Evolutionary conservation across 225 moss, liverwort and hornwort genomes (phyloP).

Genomic region (Takakia lepidozioides): DNA sequence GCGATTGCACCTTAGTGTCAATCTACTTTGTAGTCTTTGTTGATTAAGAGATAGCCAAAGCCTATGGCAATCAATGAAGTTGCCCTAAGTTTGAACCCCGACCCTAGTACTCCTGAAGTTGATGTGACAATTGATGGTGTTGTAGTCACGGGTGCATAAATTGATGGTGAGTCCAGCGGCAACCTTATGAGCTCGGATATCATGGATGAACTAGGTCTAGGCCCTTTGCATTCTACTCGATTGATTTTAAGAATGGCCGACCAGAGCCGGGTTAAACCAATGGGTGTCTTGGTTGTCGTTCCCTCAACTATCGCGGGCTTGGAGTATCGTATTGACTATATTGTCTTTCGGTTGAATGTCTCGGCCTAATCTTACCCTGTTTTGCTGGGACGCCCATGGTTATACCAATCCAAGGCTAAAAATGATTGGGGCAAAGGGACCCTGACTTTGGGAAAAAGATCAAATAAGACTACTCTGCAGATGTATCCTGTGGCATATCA

Average conservation of each 20-base stretch:
- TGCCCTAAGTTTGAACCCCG: neutral
- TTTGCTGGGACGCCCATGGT: neutral
- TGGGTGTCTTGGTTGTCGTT: neutral
- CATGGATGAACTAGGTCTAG: neutral
- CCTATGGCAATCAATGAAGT: neutral
- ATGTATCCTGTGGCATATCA: conserved; percentile 2
- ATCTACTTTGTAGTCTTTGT: neutral
- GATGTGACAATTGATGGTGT: neutral
- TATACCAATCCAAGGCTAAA: neutral
- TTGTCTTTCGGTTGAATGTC: neutral
- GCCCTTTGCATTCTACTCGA: neutral
- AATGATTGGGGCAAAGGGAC: conserved; percentile 4
- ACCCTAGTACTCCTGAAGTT: conserved; percentile 2
- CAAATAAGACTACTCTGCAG: neutral
- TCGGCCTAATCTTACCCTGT: neutral
- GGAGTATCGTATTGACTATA: conserved; percentile 8
- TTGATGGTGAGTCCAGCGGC: conserved; percentile 1
- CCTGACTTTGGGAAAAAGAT: neutral
- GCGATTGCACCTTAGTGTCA: neutral
- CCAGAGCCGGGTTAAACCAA: too few relatives aligned
- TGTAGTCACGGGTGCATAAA: neutral
- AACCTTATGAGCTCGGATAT: conserved; percentile 1
- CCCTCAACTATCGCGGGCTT: neutral
- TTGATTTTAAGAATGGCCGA: neutral
- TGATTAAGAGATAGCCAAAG: neutral